Base-by-base conservation (phyloP, 768 basidiomycete species). In the Russula lepida region DNA sequence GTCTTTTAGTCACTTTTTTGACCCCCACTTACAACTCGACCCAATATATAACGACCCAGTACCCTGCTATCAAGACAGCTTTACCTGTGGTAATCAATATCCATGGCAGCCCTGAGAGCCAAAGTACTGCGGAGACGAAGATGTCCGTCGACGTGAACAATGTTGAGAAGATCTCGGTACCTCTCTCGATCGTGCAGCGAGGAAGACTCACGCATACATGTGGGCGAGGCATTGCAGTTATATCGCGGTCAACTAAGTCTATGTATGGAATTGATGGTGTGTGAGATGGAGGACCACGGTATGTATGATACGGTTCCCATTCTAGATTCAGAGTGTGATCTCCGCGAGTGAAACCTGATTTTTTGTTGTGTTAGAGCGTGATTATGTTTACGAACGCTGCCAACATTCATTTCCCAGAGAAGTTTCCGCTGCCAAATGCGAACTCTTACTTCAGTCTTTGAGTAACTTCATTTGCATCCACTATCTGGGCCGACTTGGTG, bases 251-350 rank as follows among this genome's bases (percentile, higher is more conserved):
- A n/a, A n/a, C n/a, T n/a, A n/a, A n/a, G n/a, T n/a, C n/a, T n/a
- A n/a, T n/a, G n/a, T n/a, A n/a, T n/a, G n/a, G n/a, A n/a, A n/a
- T n/a, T n/a, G n/a, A 75, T 77, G 58, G 70, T 75, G 46, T 76
- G 77, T 53, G 76, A 74, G 58, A 71, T 72, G 54, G 76, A 78
- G 58, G 76, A 76, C 19, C 76, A 77, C 51, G 77, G 77, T 77
- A 39, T 55, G 76, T 32, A n/a, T n/a, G n/a, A n/a, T n/a, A n/a
- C 35, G 23, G 17, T 39, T 25, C 5, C 8, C 21, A 1, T 54
- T 5, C n/a, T n/a, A n/a, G n/a, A n/a, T n/a, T n/a, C n/a, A n/a
- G n/a, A n/a, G n/a, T n/a, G n/a, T n/a, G n/a, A n/a, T n/a, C n/a
- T n/a, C n/a, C n/a, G n/a, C n/a, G 2, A 15, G 52, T 35, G 8